These are phyloP conservation scores for Syzygium jambos DNA, from an alignment of 345 rosid species.

Conservation along the genomic window DNA sequence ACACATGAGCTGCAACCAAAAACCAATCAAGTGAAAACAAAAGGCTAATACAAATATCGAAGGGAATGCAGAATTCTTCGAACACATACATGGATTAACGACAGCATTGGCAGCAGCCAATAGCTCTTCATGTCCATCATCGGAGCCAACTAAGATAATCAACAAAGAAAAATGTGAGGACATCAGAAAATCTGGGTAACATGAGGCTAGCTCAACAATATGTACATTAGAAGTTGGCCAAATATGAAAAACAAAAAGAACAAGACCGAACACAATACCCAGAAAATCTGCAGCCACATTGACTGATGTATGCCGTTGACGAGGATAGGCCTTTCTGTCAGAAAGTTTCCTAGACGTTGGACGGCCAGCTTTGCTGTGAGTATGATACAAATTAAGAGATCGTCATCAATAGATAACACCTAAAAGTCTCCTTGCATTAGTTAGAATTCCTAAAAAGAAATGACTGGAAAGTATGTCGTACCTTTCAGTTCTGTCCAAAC, in stretches of 20 bases:
- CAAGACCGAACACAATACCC: constrained; percentile 41
- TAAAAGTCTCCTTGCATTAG: neutral
- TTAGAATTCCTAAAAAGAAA: neutral
- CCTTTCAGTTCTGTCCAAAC: constrained; percentile 77
- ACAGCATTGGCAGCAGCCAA: constrained; percentile 78
- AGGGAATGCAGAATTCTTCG: neutral
- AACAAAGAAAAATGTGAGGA: neutral
- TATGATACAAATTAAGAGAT: constrained; percentile 7
- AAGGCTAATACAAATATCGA: constrained; percentile 4
- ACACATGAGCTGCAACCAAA: constrained; percentile 44
- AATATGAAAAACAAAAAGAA: neutral
- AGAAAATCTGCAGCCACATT: constrained; percentile 59
- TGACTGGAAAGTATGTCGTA: constrained; percentile 10
- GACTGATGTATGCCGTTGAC: constrained; percentile 50
- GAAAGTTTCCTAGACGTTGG: constrained; percentile 87
- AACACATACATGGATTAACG: constrained; percentile 44
- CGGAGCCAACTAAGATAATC: constrained; percentile 53
- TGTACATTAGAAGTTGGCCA: neutral
- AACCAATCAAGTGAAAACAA: constrained; percentile 18
- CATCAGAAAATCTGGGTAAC: neutral
- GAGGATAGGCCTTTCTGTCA: constrained; percentile 78
- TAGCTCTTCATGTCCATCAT: constrained; percentile 77
- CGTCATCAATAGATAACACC: neutral
- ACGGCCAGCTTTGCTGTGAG: constrained; percentile 80
- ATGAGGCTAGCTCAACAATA: neutral